Base-by-base conservation (phyloP, 1,139 yeast genomes). In the Hemisphaericaspora xylanilytica region DNA sequence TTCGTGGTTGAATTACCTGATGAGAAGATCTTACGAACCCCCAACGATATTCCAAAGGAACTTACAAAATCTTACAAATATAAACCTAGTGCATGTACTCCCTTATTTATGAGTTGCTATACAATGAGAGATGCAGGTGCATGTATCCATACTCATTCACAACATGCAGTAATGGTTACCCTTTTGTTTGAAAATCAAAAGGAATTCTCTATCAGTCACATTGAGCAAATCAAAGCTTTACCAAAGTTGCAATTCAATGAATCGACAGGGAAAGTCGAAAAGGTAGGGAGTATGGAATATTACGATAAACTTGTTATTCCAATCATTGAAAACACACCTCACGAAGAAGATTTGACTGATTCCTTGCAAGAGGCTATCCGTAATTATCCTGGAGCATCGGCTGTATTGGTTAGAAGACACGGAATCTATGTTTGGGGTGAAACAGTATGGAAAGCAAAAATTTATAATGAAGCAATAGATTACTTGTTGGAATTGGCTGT, bases 391-490 rank as follows among this genome's bases (percentile, higher is more conserved):
- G 74, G 78, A 0, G 68, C 95, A 3, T 77, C 89, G 6, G 97
- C 97, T 0, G 90, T 90, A 1, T 70, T 90, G 41, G 97, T 90
- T 6, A 77, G 96, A 60, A 74, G 96, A 56, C 98, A 90, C 55
- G 98, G 98, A 1, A 83, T 90, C 31, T 90, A 84, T 56, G 96
- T 89, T 12, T 90, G 97, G 97, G 97, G 97, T 17, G 89, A 85
- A 51, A 80, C 77, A 18, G 87, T 88, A 10, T 85, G 95, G 87
- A 88, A 89, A 61, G 96, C 97, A 36, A 90, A 90, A 65, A 79
- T 90, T 13, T 84, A 85, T 59, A 88, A 89, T 58, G 97, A 92
- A 61, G 95, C 97, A 25, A 79, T 90, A 48, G 97, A 90, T 56
- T 90, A 90, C 58, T 65, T 92, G 50, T 67, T 92, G 53, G 96